Base-by-base conservation (phyloP, 2,329 filamentous ascomycete species). In the Lachnellula occidentalis region DNA sequence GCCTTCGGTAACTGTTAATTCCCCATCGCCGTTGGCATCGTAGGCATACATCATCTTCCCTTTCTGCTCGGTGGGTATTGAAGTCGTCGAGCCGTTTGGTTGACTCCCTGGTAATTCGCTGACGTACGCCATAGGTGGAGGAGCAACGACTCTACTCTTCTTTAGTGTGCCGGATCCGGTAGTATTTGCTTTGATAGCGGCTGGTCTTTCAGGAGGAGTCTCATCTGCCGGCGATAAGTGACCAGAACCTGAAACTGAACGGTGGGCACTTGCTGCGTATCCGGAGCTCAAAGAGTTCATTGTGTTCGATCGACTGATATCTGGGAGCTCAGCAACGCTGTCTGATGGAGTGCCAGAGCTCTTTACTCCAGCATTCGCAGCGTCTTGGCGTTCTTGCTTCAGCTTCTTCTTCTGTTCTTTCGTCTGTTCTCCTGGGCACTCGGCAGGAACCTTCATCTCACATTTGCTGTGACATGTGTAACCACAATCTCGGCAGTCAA, bases 381-480 rank as follows among this genome's bases (percentile, higher is more conserved):
- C 79, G 56, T 88, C 86, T 72, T 97, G 92, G 57, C 92, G 82
- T 69, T 92, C 87, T 42, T 81, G 80, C 72, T 97, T 97, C 63
- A 95, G 78, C 66, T 92, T 95, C 77, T 96, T 99, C 75, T 86
- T 92, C 65, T 96, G 92, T 59, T 97, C 94, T 72, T 97, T 99
- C 59, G 79, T 86, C 68, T 94, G 84, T 68, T 97, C 94, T 48
- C 94, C 94, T 0, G 94, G 94, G 67, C 94, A 99, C 68, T 96
- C 90, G 7, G 94, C 88, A 0, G 94, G 91, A 0, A 97, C 94
- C 73, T 97, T 99, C 87, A 99, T 94, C 75, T 99, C 90, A 70
- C 94, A 99, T 74, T 99, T 99, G 76, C 86, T 95, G 73, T 99
- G 94, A 68, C 94, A 99, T 2, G 92, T 96, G 73, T 96, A 99